Conservation (phyloP, 495 filamentous ascomycete genomes). For the Lasiosphaeria ovina region DNA sequence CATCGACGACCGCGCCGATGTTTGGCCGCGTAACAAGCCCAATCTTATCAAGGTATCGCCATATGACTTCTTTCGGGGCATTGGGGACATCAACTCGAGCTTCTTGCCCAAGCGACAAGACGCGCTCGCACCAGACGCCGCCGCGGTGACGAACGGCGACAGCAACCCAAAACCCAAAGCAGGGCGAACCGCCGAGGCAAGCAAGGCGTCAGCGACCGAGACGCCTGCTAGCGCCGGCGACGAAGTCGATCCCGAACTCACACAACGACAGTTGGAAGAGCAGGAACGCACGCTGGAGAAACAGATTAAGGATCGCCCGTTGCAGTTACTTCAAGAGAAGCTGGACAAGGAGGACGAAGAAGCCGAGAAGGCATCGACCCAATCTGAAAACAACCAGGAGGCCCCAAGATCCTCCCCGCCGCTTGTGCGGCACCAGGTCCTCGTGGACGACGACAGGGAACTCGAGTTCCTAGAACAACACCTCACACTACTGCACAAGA, state of each 20-base stretch:
- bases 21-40: slow-evolving; percentile 91
- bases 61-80: slow-evolving; percentile 97
- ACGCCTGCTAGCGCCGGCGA: slow-evolving; percentile 76
- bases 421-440: slow-evolving; percentile 66
- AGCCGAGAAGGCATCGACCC: slow-evolving; percentile 48
- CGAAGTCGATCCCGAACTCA: slow-evolving; percentile 64
- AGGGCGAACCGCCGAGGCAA: slow-evolving; percentile 17
- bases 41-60: slow-evolving; percentile 94
- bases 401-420: slow-evolving; percentile 36
- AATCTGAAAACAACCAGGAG: slow-evolving; percentile 34
- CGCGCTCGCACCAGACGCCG: slow-evolving; percentile 44
- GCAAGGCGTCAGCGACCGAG: slow-evolving; percentile 60
- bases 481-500: slow-evolving; percentile 68
- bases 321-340: slow-evolving; percentile 83
- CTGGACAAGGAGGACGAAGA: slow-evolving; percentile 79
- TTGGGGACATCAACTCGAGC: slow-evolving; percentile 98
- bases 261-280: slow-evolving; percentile 72
- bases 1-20: slow-evolving; percentile 95
- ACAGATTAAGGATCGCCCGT: slow-evolving; percentile 81
- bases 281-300: slow-evolving; percentile 83
- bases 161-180: slow-evolving; percentile 20
- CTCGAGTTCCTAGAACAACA: slow-evolving; percentile 69
- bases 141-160: slow-evolving; percentile 8
- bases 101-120: slow-evolving; percentile 90
- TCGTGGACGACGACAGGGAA: slow-evolving; percentile 82